These are phyloP conservation scores for Cronartium ribicola DNA, from an alignment of 1,284 basidiomycete species.

Conservation along the genomic window DNA sequence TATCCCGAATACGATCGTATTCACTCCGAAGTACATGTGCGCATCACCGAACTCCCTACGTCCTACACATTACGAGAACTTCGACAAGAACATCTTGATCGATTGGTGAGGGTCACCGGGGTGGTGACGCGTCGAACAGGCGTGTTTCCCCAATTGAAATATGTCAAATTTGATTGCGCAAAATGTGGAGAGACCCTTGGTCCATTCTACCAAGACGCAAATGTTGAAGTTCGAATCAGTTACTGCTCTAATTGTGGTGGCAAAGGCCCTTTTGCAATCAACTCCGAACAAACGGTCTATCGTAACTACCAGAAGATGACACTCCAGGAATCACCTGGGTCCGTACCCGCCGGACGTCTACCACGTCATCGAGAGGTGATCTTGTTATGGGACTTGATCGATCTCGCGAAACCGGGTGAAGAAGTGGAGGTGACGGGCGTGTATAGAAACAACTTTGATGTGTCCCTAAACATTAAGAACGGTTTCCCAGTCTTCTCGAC, in stretches of 20 bases:
- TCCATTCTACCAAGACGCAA: slow-evolving; percentile 96
- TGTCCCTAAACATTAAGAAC: slow-evolving; percentile 94
- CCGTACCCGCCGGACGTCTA: slow-evolving; percentile 91
- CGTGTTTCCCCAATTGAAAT: slow-evolving; percentile 97
- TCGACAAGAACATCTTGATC: slow-evolving; percentile 85
- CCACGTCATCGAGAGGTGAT: slow-evolving; percentile 95
- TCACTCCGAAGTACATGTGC: slow-evolving; percentile 95
- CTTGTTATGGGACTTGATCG: slow-evolving; percentile 95
- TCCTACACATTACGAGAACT: slow-evolving; percentile 86
- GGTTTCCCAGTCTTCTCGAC: slow-evolving; percentile 99
- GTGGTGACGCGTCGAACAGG: slow-evolving; percentile 96
- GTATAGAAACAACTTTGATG: slow-evolving; percentile 98
- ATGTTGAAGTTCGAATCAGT: slow-evolving; percentile 86
- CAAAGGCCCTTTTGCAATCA: slow-evolving; percentile 91
- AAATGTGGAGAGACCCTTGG: slow-evolving; percentile 89
- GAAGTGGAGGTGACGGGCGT: slow-evolving; percentile 98
- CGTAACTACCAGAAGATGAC: slow-evolving; percentile 99
- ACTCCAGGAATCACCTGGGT: slow-evolving; percentile 95
- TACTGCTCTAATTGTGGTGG: slow-evolving; percentile 91
- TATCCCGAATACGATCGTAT: slow-evolving; percentile 96
- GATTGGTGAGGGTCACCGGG: slow-evolving; percentile 87
- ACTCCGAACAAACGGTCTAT: slow-evolving; percentile 98
- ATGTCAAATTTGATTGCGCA: slow-evolving; percentile 96
- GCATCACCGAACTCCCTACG: slow-evolving; percentile 88
- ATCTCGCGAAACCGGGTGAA: slow-evolving; percentile 95